Base-by-base conservation (phyloP, 352 stramenopile genomes). In the Thalassiosira delicatula region DNA sequence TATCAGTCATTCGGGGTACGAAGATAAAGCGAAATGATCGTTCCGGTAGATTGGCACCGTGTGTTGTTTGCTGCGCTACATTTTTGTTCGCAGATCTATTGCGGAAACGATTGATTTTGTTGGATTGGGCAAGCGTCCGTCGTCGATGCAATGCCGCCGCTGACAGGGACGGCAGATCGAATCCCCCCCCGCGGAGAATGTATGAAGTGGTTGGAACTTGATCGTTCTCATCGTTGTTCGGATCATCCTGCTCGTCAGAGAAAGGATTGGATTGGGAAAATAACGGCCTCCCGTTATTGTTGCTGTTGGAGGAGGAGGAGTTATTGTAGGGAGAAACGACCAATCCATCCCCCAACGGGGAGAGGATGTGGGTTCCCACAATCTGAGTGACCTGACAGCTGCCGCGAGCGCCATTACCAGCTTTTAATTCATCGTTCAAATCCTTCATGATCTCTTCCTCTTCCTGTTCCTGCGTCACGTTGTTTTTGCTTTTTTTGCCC, bases 21-120 rank as follows among this genome's bases (percentile, higher is more conserved):
- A 83, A 83, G 3, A 83, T 40, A 57, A 83, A 83, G 32, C 76
- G 59, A 27, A 83, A 83, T n/a, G 78, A 62, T 54, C 40, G 46
- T 17, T 44, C 61, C 33, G 40, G n/a, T n/a, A n/a, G n/a, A 11
- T 12, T n/a, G 60, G 27, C 49, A 49, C 12, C 17, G 57, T 67
- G n/a, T 54, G 70, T 21, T 51, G 57, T 25, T 11, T 67, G 29
- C 12, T 67, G 59, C n/a, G n/a, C n/a, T n/a, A n/a, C n/a, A n/a
- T 32, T 51, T 49, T 29, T 57, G 67, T 33, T 59, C 33, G n/a
- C n/a, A 1, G 19, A n/a, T 3, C 35, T n/a, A 2, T 75, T 49
- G 17, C 54, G 30, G 32, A 4, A 27, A 17, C 25, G 33, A 35
- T 40, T 53, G 37, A 0, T 32, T 11, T 2, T 23, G 60, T 35